Conservation (phyloP, 2,329 filamentous ascomycete genomes). For the Paracoccidioides brasiliensis region DNA sequence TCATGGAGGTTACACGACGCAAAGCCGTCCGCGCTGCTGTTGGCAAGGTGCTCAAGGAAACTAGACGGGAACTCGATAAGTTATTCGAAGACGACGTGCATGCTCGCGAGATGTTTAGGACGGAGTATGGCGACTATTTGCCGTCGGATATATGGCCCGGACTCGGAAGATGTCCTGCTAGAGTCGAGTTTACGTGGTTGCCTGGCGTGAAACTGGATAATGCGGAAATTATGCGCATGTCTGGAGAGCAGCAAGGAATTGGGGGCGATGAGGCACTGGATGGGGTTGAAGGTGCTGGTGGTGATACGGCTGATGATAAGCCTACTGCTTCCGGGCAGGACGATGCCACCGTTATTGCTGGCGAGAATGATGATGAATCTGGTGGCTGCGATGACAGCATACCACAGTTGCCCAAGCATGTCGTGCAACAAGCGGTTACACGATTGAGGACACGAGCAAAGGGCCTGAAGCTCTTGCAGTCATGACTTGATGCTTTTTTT, state of each 20-base stretch:
- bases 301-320: constrained; percentile 2
- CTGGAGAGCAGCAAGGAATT: neutral
- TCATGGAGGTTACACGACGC: constrained; percentile 71
- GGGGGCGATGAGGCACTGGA: constrained; percentile 6
- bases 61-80: constrained; percentile 61
- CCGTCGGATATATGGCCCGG: constrained; percentile 81
- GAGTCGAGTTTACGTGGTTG: constrained; percentile 27
- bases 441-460: constrained; percentile 24
- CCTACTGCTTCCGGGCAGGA: neutral
- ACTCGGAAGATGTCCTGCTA: constrained; percentile 46
- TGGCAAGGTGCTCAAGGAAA: constrained; percentile 60
- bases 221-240: constrained; percentile 4
- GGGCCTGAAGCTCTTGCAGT: neutral
- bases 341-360: neutral
- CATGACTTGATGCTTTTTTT: neutral
- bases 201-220: constrained; percentile 23
- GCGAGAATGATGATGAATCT: neutral
- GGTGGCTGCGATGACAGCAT: constrained; percentile 24
- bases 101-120: constrained; percentile 64
- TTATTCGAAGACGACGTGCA: constrained; percentile 59
- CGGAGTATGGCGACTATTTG: constrained; percentile 72
- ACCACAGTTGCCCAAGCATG: constrained; percentile 29
- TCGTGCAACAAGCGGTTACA: constrained; percentile 31
- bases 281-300: constrained; percentile 3
- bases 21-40: constrained; percentile 61